Evolutionary conservation across 257 asterid species (phyloP), one percentile per base, ranked within the genome.

Genomic region (Petrea volubilis): DNA sequence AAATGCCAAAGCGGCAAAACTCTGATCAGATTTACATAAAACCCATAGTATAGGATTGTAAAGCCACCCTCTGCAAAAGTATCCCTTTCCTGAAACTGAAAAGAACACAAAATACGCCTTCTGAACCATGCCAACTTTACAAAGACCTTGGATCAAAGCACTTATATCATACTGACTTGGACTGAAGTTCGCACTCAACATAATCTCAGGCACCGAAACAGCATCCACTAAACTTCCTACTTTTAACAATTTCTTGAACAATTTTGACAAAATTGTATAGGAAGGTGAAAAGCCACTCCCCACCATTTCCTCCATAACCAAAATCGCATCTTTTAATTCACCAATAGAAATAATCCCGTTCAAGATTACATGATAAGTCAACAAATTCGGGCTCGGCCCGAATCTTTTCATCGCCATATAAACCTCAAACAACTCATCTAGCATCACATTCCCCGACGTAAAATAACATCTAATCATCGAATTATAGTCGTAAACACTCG

Each of bases 11-110:
- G 85, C 74, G 0, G 51, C 31, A 56, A 59, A 20, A 61, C 61
- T 59, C 61, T 74, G 71, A 24, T 44, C 53, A 20, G 75, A 82
- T 73, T 81, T 89, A 63, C 89, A 83, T 57, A 86, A 72, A 59
- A 87, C 79, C 93, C 91, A 86, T 12, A 84, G 47, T 63, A 89
- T 76, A 7, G 83, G 86, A 82, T 82, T 85, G 74, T 68, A 84
- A 51, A 67, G 57, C 64, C 15, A 59, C 7, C 78, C 82, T 52
- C 56, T 49, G 64, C 62, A 66, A 60, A 72, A 75, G 59, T 47
- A 51, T 24, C 83, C 80, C 55, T 62, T 77, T 28, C 67, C 76
- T 13, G 80, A 67, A 7, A 81, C 38, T 24, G 57, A 65, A 15
- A 71, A 68, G 36, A 86, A 73, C 25, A 80, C 80, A 4, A 38